Base-by-base conservation (phyloP, 768 basidiomycete genomes). In the Lentinula sp. region DNA sequence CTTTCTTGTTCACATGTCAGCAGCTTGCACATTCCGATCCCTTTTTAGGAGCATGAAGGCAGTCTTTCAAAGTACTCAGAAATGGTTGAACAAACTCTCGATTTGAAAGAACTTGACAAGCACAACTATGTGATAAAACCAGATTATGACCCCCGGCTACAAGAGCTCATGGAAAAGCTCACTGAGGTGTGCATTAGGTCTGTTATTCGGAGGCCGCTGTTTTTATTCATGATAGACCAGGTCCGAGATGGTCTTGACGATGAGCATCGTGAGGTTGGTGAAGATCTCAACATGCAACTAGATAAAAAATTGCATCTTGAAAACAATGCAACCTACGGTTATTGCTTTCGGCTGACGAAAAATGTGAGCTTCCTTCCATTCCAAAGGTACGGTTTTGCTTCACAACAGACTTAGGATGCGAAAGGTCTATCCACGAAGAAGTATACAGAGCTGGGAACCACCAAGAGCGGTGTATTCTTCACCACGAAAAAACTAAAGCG, bases 231-330 rank as follows among this genome's bases (percentile, higher is more conserved):
- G 16, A 13, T 42, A n/a, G 21, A 16, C 21, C 61, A 86, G 77
- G 80, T 85, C 0, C 84, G 92, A 34, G 93, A 95, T 68, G 84
- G 83, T 0, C 75, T 99, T 16, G 93, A 99, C 66, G 78, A 76
- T 11, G 94, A 97, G 69, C 95, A 98, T 71, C 73, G 76, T 6
- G 67, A 76, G 1, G 87, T 85, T 0, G 89, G 89, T 5, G 71
- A 78, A 6, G 90, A 91, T 42, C 78, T 98, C 5, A 82, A 80
- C 8, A 66, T 99, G 9, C 94, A 96, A 15, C 81, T 93, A 2
- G 92, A 97, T 72, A 96, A 96, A 76, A 98, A 98, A 75, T 74
- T 98, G 10, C 97, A 98, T 72, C 77, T 99, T 32, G 97, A 99
- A 75, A 95, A 95, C 66, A 91, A 89, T 57, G 81, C 83, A 60